Evolutionary conservation across 139 green algal species (phyloP), one percentile per base, ranked within the genome.

Genomic region (Chlamydomonas applanata): DNA sequence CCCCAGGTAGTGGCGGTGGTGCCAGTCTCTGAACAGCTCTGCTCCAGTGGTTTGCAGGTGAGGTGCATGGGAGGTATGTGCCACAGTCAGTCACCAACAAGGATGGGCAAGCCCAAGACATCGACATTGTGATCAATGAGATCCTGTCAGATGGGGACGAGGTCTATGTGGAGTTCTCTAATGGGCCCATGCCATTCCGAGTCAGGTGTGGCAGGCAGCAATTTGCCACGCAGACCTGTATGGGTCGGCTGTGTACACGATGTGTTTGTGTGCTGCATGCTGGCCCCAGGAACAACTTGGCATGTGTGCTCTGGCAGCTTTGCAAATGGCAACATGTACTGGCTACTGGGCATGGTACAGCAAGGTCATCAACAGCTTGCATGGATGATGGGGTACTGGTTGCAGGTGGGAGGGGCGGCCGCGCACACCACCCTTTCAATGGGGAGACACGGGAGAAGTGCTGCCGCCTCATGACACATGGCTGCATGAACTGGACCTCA

Each of bases 51-150:
- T 5, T 17, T 79, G 33, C 78, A 89, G 87, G 87, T 1, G 82
- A 91, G 40, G 79, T 83, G 2, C 74, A 85, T 27, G 87, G 87
- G 14, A 57, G 80, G 1, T 93, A 87, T 74, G 83, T 94, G 32
- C 90, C 90, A 2, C 89, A 94, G 66, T 83, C 88, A 19, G 80
- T 95, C 0, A 74, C 86, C 29, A 83, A 79, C 64, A 85, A 85
- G 33, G 90, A 95, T 53, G 87, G 90, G 2, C 82, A 78, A 34
- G 64, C 90, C 1, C 76, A 90, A 60, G 90, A 95, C 73, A 72
- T 87, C 0, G 87, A 94, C 83, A 88, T 91, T 25, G 88, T 94
- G 40, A 71, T 94, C 19, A 92, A 91, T 62, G 90, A 93, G 75
- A 79, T 91, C 5, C 88, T 89, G 27, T 71, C 46, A 14, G 88